Evolutionary conservation across 345 rosid species (phyloP).

Genomic region (Pugionium cornutum): DNA sequence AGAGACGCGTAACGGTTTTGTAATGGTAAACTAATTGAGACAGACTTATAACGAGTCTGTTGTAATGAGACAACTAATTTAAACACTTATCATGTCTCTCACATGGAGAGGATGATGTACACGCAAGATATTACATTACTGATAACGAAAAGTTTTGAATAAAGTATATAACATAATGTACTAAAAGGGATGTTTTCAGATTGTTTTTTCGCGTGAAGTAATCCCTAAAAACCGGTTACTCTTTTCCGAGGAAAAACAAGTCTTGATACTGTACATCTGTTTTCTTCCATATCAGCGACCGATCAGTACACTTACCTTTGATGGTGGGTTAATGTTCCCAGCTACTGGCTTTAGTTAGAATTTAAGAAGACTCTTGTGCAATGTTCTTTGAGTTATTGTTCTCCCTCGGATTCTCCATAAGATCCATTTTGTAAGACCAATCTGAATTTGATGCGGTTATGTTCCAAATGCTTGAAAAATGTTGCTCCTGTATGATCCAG

Average conservation of each 20-base stretch:
- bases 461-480: conserved; percentile 69
- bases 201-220: conserved; percentile 37
- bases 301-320: conserved; percentile 52
- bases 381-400: conserved; percentile 39
- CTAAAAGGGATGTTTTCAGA: conserved; percentile 11
- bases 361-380: conserved; percentile 34
- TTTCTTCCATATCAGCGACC: conserved; percentile 43
- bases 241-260: conserved; percentile 39
- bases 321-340: conserved; percentile 51
- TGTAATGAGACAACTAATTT: conserved; percentile 30
- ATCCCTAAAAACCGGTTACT: conserved; percentile 57
- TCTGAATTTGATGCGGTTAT: conserved; percentile 66
- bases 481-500: conserved; percentile 54
- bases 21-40: conserved; percentile 20
- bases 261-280: conserved; percentile 31
- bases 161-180: conserved; percentile 41
- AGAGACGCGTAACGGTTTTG: conserved; percentile 30
- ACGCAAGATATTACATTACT: conserved; percentile 38
- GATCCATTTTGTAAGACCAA: conserved; percentile 72
- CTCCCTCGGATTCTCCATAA: conserved; percentile 52
- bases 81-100: conserved; percentile 47
- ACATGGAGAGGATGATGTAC: conserved; percentile 42
- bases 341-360: conserved; percentile 28
- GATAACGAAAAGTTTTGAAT: conserved; percentile 11
- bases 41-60: conserved; percentile 30